A percentile compares a stretch with the other conserved stretches of the same genome.
phyloP scores from a whole-genome alignment of 2,329 filamentous ascomycete genomes.

The Calonectria henricotiae region DNA sequence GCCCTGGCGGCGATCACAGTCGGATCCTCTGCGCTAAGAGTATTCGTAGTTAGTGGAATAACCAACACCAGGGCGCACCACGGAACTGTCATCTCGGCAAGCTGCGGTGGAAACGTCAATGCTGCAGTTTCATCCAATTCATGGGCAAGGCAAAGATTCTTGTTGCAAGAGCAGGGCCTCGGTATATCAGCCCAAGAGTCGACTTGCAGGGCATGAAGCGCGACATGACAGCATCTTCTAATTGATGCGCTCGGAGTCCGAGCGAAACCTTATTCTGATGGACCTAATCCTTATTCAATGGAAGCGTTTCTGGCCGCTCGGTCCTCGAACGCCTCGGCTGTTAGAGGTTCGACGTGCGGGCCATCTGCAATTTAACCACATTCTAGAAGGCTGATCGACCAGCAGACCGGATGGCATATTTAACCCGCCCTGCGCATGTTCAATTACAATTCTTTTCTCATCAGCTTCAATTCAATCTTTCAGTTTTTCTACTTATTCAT shows the following conservation, averaged over 20 bases:
- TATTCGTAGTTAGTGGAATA: background rate
- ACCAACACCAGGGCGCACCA: background rate
- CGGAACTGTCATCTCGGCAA: background rate
- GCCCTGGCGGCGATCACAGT: background rate
- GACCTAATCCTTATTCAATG: background rate
- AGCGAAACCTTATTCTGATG: conserved; percentile 3
- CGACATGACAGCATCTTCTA: background rate
- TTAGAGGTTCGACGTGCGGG: conserved; percentile 4
- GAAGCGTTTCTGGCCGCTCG: conserved; percentile 1
- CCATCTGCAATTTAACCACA: conserved; percentile 10
- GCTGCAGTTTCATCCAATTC: background rate
- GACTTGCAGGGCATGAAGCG: background rate
- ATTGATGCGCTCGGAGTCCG: conserved; percentile 6
- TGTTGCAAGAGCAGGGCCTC: background rate
- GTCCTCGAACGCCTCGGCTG: conserved; percentile 1
- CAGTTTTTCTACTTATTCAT: background rate
- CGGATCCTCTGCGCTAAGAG: background rate
- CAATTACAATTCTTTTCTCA: background rate
- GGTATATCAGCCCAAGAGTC: background rate
- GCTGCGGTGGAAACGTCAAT: background rate
- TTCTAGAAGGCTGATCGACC: conserved; percentile 2
- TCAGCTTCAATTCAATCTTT: background rate
- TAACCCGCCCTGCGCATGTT: background rate
- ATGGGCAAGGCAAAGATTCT: background rate
- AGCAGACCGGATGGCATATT: background rate